phyloP scores from a whole-genome alignment of 306 rosid species.

The Medicago lupulina region DNA sequence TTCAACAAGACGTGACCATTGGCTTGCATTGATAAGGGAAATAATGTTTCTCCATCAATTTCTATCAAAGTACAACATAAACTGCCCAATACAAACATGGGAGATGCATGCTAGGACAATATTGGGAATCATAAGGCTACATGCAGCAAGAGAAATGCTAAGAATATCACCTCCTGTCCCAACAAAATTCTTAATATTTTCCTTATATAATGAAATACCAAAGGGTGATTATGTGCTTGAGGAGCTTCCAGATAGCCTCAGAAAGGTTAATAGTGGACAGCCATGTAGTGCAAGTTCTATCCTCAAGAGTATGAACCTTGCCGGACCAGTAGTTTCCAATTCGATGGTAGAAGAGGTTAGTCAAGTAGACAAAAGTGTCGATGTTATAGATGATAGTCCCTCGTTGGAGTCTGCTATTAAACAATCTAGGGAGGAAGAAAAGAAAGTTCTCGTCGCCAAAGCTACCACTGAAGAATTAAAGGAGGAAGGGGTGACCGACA shows the following conservation, averaged over 20 bases:
- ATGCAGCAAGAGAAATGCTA: conserved; percentile 92
- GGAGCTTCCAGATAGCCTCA: conserved; percentile 77
- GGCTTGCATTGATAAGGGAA: conserved; percentile 86
- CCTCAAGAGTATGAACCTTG: conserved; percentile 60
- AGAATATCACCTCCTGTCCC: conserved; percentile 89
- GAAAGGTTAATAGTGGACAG: conserved; percentile 51
- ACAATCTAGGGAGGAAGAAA: conserved; percentile 86
- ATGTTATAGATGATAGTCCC: conserved; percentile 47
- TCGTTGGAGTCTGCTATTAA: conserved; percentile 65
- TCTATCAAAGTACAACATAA: conserved; percentile 55
- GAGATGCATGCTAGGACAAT: conserved; percentile 93
- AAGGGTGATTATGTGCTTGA: conserved; percentile 88
- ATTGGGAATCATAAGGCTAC: conserved; percentile 79
- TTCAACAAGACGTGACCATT: conserved; percentile 93
- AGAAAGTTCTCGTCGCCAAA: conserved; percentile 69
- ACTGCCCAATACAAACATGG: conserved; percentile 63
- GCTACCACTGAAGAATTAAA: conserved; percentile 78
- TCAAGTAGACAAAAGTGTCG: conserved; percentile 26
- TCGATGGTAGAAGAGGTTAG: conserved; percentile 40
- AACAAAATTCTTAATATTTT: conserved; percentile 81
- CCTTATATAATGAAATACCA: conserved; percentile 79
- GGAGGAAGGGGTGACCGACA: conserved; percentile 82
- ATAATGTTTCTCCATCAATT: conserved; percentile 75
- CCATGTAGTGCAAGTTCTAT: conserved; percentile 74
- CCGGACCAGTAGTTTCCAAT: conserved; percentile 43